phyloP scores from a whole-genome alignment of 2,329 filamentous ascomycete genomes.

The Cordyceps cateniannulata region DNA sequence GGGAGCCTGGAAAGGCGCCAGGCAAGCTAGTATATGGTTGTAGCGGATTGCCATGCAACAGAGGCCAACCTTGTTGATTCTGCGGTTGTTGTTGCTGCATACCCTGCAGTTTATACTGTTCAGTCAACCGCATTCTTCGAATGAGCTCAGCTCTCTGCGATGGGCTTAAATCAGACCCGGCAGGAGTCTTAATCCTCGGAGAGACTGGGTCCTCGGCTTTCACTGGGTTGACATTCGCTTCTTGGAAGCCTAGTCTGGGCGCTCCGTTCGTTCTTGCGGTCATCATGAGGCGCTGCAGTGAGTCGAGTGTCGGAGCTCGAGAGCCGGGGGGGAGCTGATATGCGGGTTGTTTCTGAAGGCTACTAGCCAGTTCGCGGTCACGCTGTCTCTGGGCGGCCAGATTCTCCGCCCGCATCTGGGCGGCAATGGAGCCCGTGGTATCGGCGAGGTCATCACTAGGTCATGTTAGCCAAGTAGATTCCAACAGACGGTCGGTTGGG shows the following conservation, averaged over 20 bases:
- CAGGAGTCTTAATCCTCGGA: background rate
- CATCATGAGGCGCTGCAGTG: conserved; percentile 24
- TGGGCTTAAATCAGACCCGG: background rate
- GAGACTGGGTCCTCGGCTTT: background rate
- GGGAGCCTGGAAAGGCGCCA: background rate
- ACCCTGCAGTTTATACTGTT: background rate
- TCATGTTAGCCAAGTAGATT: conserved; percentile 16
- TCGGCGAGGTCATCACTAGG: conserved; percentile 29
- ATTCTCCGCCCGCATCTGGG: conserved; percentile 30
- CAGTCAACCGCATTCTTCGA: background rate
- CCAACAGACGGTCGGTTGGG: conserved; percentile 10
- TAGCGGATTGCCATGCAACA: background rate
- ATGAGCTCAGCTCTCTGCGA: background rate
- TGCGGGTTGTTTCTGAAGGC: conserved; percentile 20
- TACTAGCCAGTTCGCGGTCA: conserved; percentile 24
- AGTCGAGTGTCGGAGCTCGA: conserved; percentile 14
- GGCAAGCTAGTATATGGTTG: background rate
- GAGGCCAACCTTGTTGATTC: too few relatives aligned
- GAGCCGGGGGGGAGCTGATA: background rate
- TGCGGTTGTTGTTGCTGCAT: background rate
- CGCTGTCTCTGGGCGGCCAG: conserved; percentile 23
- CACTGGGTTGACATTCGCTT: background rate
- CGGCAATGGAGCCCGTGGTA: conserved; percentile 21
- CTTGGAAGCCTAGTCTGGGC: background rate
- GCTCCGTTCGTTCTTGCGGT: conserved; percentile 20